phyloP scores from a whole-genome alignment of 495 filamentous ascomycete species.

The Trichoderma gamsii region DNA sequence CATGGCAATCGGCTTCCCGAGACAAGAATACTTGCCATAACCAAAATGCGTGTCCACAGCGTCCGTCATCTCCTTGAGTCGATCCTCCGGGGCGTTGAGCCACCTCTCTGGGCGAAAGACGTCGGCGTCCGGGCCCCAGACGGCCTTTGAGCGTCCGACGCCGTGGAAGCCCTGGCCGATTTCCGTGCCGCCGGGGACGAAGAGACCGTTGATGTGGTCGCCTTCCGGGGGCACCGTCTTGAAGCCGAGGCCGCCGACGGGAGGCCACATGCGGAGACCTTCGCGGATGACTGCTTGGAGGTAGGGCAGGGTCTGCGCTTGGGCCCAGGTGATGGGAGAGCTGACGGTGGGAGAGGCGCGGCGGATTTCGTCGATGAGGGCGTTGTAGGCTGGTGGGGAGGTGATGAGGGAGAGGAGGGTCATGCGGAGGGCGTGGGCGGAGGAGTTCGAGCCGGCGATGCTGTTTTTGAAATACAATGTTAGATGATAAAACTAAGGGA shows the following conservation, averaged over 20 bases:
- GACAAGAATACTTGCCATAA: conserved; percentile 32
- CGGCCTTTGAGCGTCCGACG: conserved; percentile 25
- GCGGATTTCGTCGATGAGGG: conserved; percentile 48
- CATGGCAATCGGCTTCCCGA: conserved; percentile 33
- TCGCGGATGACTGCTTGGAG: conserved; percentile 46
- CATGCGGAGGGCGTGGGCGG: conserved; percentile 50
- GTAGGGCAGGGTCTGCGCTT: conserved; percentile 43
- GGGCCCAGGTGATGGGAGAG: conserved; percentile 30
- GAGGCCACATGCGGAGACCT: conserved; percentile 40
- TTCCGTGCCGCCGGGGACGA: conserved; percentile 42
- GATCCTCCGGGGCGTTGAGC: conserved; percentile 36
- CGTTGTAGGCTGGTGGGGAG: conserved; percentile 37
- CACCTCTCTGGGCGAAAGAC: conserved; percentile 50
- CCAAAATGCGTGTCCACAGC: conserved; percentile 31
- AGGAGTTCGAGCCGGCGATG: conserved; percentile 56
- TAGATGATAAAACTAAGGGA: conserved; percentile 24
- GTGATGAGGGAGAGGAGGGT: conserved; percentile 47
- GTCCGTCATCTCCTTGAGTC: conserved; percentile 30
- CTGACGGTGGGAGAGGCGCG: conserved; percentile 16
- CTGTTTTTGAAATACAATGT: conserved; percentile 20
- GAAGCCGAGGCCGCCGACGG: conserved; percentile 29
- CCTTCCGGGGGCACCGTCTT: conserved; percentile 42
- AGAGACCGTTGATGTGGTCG: conserved; percentile 42
- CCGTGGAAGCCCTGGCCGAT: conserved; percentile 35
- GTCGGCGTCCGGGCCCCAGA: conserved; percentile 43